A percentile compares a stretch with the other conserved stretches of the same genome.
Conservation (phyloP, 371 early-diverging fungal genomes). For the Umbelopsis sp. region DNA sequence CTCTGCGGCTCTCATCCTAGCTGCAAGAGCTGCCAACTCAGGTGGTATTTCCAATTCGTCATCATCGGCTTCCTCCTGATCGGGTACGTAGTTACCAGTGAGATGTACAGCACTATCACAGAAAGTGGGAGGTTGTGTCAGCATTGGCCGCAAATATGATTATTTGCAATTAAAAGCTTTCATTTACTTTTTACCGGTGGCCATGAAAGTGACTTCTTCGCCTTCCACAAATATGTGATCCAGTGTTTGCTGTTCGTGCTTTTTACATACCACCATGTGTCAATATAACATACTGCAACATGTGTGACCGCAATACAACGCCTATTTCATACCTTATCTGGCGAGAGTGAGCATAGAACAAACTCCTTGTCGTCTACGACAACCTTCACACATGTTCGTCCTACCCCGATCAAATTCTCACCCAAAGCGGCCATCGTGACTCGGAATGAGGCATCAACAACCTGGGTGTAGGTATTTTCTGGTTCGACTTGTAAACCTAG, state of each 20-base stretch:
- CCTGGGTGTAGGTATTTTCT: slow-evolving; percentile 66
- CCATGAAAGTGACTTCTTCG: slow-evolving; percentile 68
- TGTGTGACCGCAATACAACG: neutral
- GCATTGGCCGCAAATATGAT: neutral
- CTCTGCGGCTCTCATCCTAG: slow-evolving; percentile 4
- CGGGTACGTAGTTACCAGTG: slow-evolving; percentile 70
- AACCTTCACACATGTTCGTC: slow-evolving; percentile 66
- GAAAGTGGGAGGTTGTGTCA: slow-evolving; percentile 11
- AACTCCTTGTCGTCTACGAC: slow-evolving; percentile 71
- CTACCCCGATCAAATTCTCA: slow-evolving; percentile 45
- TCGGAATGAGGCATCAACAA: slow-evolving; percentile 74
- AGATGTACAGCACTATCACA: slow-evolving; percentile 52
- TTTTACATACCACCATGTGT: neutral
- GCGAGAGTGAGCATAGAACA: slow-evolving; percentile 72
- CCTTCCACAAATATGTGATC: slow-evolving; percentile 70
- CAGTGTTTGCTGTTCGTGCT: slow-evolving; percentile 68
- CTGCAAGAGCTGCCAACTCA: slow-evolving; percentile 10
- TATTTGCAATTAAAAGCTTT: neutral
- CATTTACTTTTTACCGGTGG: slow-evolving; percentile 56
- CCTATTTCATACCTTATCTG: slow-evolving; percentile 48
- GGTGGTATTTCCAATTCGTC: slow-evolving; percentile 16
- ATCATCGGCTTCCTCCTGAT: slow-evolving; percentile 28
- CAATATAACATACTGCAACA: neutral
- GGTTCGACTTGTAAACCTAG: slow-evolving; percentile 61
- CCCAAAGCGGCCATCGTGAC: slow-evolving; percentile 72